Conservation (phyloP, 208 protist genomes). For the Trypanosoma caninum region DNA sequence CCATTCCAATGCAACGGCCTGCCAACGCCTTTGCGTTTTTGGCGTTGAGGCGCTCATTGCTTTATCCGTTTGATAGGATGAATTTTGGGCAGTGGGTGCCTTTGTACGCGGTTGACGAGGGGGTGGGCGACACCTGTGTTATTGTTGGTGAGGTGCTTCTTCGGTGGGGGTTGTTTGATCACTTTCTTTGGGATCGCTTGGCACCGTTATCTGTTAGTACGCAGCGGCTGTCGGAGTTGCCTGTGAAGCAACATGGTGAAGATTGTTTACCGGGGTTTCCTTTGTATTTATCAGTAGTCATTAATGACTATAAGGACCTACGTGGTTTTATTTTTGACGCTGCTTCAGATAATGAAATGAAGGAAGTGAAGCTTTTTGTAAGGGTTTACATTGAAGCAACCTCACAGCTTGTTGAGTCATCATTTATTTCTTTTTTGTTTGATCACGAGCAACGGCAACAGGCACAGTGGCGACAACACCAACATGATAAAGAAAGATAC, state of each 20-base stretch:
- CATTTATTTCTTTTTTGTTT: background rate
- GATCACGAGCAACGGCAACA: background rate
- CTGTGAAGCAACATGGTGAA: background rate
- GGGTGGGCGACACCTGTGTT: background rate
- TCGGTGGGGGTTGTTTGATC: background rate
- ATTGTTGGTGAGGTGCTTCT: conserved; percentile 18
- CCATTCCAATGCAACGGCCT: background rate
- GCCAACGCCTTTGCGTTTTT: conserved; percentile 1
- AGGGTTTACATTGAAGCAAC: background rate
- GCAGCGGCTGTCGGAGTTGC: background rate
- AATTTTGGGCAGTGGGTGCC: background rate
- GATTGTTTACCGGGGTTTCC: background rate
- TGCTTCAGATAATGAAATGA: background rate
- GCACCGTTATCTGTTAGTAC: conserved; percentile 3
- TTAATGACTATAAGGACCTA: background rate
- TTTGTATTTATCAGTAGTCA: background rate
- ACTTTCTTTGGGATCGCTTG: background rate
- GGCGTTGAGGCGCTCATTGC: background rate
- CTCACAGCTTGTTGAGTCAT: background rate
- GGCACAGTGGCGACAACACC: background rate
- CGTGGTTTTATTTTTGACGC: background rate
- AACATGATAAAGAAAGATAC: too few relatives aligned
- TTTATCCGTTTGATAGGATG: background rate
- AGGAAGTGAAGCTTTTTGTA: background rate
- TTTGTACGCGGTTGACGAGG: background rate